Conservation (phyloP, 2,329 filamentous ascomycete genomes). For the Fusarium sp. region DNA sequence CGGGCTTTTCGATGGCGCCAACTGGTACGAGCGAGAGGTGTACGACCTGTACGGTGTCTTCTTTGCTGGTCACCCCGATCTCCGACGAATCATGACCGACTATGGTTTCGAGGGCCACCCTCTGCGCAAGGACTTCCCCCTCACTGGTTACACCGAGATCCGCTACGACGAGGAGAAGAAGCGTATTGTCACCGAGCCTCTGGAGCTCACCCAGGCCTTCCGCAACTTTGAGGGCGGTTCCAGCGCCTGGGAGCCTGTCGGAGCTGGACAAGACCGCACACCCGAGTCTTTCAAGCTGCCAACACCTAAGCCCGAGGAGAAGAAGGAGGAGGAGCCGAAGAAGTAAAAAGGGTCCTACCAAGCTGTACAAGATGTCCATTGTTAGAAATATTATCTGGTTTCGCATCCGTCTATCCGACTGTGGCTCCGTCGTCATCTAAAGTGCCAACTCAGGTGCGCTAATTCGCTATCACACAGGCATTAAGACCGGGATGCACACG, state of each 20-base stretch:
- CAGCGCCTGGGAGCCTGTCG: slow-evolving; percentile 74
- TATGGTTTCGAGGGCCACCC: slow-evolving; percentile 99
- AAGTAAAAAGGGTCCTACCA: slow-evolving; percentile 68
- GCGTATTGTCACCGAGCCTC: slow-evolving; percentile 95
- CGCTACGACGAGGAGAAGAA: slow-evolving; percentile 99
- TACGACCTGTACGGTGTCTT: slow-evolving; percentile 98
- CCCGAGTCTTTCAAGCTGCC: slow-evolving; percentile 94
- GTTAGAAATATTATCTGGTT: slow-evolving; percentile 48
- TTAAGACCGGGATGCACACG: slow-evolving; percentile 19
- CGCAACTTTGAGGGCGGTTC: slow-evolving; percentile 95
- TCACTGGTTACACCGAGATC: slow-evolving; percentile 98
- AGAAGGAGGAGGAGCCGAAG: slow-evolving; percentile 90
- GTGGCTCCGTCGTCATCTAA: slow-evolving; percentile 17
- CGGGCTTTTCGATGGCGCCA: slow-evolving; percentile 89
- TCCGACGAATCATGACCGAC: slow-evolving; percentile 98
- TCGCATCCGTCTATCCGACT: slow-evolving; percentile 29
- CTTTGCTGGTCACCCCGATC: slow-evolving; percentile 93
- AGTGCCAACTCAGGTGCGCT: slow-evolving; percentile 22
- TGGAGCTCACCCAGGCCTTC: slow-evolving; percentile 98
- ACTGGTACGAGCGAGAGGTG: slow-evolving; percentile 98
- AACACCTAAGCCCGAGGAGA: slow-evolving; percentile 93
- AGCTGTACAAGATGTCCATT: slow-evolving; percentile 50
- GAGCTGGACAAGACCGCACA: slow-evolving; percentile 77
- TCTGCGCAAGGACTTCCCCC: slow-evolving; percentile 95
- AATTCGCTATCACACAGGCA: slow-evolving; percentile 16